Percentiles rank a stretch among this genome's conserved stretches.
Conservation (phyloP, 2,329 filamentous ascomycete genomes). For the Trichoderma gracile region DNA sequence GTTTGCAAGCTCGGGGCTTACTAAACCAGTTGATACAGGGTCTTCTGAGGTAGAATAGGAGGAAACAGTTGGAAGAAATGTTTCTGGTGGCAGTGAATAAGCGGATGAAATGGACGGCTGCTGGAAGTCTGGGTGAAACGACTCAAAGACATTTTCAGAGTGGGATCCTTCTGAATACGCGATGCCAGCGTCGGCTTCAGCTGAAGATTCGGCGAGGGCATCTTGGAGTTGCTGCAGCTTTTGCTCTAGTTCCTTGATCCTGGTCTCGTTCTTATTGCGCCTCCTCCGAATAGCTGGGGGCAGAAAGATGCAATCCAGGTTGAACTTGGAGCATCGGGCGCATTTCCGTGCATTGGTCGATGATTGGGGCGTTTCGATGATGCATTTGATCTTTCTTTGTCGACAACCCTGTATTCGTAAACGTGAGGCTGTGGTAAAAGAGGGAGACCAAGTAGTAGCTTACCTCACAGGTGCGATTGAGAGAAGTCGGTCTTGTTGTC, state of each 20-base stretch:
- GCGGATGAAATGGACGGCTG: not conserved
- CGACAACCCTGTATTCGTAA: not conserved
- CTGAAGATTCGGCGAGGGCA: not conserved
- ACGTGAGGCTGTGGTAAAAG: not conserved
- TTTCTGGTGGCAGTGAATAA: not conserved
- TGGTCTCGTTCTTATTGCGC: not conserved
- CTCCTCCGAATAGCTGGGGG: not conserved
- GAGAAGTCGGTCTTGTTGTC: not conserved
- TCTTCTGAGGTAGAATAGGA: not conserved
- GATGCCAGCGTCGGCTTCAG: not conserved
- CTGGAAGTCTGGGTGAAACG: not conserved
- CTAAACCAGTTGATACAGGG: not conserved
- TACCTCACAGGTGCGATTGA: constrained; percentile 1
- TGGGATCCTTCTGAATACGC: not conserved
- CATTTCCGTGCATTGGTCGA: not conserved
- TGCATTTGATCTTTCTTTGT: not conserved
- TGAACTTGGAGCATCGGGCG: not conserved
- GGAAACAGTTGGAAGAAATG: not conserved
- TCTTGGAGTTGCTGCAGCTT: constrained; percentile 5
- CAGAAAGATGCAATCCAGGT: not conserved
- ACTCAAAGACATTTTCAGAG: not conserved
- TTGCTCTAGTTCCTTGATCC: not conserved
- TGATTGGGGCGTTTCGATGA: not conserved
- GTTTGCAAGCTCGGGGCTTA: not conserved
- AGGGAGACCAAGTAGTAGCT: too few species aligned